Conservation (phyloP, 441 rosid genomes). For the Jatropha podagrica region DNA sequence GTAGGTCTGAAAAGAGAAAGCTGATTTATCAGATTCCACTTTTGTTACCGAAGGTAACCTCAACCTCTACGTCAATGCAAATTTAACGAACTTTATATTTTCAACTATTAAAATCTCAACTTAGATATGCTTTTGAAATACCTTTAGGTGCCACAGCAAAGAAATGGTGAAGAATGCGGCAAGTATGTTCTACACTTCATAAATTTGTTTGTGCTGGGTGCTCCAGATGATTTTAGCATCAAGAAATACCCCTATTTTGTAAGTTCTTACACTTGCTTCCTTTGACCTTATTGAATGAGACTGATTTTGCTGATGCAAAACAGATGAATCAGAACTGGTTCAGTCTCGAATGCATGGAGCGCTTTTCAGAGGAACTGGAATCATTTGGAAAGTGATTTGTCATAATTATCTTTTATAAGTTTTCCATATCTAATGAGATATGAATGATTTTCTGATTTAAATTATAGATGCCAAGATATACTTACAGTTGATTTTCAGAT, state of each 20-base stretch:
- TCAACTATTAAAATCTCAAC: not conserved
- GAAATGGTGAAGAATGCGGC: constrained; percentile 76
- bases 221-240: constrained; percentile 50
- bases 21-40: constrained; percentile 53
- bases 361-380: constrained; percentile 47
- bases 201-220: constrained; percentile 56
- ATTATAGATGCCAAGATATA: not conserved
- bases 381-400: constrained; percentile 20
- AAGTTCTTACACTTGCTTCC: constrained; percentile 30
- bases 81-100: constrained; percentile 2
- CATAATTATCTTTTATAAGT: not conserved
- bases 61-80: not conserved
- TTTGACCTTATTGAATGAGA: not conserved
- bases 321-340: constrained; percentile 91
- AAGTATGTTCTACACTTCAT: constrained; percentile 74
- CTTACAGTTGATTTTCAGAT: not conserved
- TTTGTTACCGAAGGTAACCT: constrained; percentile 63
- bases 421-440: not conserved
- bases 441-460: not conserved
- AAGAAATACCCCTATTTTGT: constrained; percentile 65
- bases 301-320: constrained; percentile 14
- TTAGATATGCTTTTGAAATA: not conserved
- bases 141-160: constrained; percentile 89
- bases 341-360: constrained; percentile 41
- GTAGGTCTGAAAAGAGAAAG: constrained; percentile 45